A percentile compares a stretch with the other conserved stretches of the same genome.
phyloP scores from a whole-genome alignment of 805 yeast species.

The Suhomyces sp. region DNA sequence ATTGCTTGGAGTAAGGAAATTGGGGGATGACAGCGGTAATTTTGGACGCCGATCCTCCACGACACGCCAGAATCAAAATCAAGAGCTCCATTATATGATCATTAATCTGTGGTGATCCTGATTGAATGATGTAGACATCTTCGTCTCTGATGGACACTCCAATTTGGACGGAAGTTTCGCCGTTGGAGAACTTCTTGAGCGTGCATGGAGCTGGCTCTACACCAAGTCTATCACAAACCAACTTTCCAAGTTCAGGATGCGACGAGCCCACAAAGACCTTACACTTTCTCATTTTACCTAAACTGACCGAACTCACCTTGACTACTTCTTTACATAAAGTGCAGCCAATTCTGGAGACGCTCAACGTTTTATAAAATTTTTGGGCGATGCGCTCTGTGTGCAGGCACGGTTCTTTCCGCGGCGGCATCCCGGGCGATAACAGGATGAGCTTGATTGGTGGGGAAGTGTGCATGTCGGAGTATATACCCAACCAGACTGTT shows the following conservation, averaged over 20 bases:
- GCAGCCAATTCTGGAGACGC: background rate
- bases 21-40: conserved; percentile 97
- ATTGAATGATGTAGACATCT: conserved; percentile 88
- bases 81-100: conserved; percentile 96
- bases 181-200: conserved; percentile 89
- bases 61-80: conserved; percentile 90
- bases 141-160: conserved; percentile 96
- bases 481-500: background rate
- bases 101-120: conserved; percentile 82
- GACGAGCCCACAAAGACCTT: conserved; percentile 95
- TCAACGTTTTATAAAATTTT: conserved; percentile 4
- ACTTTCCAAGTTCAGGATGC: conserved; percentile 89
- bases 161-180: conserved; percentile 95
- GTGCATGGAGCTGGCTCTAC: conserved; percentile 93
- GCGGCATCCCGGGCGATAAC: background rate
- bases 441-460: background rate
- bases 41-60: conserved; percentile 97
- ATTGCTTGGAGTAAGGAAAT: conserved; percentile 95
- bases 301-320: conserved; percentile 2
- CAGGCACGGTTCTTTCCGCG: conserved; percentile 1
- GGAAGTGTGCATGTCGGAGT: conserved; percentile 1
- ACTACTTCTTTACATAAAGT: background rate
- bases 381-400: conserved; percentile 4
- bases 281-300: conserved; percentile 81
- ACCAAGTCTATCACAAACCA: conserved; percentile 88